Evolutionary conservation across 2,329 filamentous ascomycete genomes (phyloP), one percentile per base, ranked within the genome.

Genomic region (Botryotinia calthae): DNA sequence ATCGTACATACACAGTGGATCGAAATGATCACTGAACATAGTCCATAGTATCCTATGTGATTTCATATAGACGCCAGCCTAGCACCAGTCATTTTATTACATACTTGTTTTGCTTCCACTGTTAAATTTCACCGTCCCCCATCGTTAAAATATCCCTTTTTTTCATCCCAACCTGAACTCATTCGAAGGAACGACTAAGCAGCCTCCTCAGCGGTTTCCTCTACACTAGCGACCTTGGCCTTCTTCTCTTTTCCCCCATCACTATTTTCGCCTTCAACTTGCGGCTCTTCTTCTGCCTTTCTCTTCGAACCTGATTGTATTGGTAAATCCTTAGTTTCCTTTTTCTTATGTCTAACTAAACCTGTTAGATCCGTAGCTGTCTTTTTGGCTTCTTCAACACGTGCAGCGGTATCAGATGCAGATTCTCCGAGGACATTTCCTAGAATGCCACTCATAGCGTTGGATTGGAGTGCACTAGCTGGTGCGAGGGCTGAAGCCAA

Each of bases 261-360:
- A 37, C 62, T 72, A 12, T 5, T 42, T 34, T 71, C 72, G 22
- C 64, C 64, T 2, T 69, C 62, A 25, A 77, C 78, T 46, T 76
- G 75, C 20, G 59, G 73, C 37, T 80, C 80, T 48, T 82, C 82
- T 73, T 84, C 83, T 73, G 84, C 90, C 81, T 90, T 89, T 80
- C 89, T 82, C 79, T 89, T 88, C 65, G 82, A 82, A 22, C 59
- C 68, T 25, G 68, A 84, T 87, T 71, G 82, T 82, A 71, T 84
- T 85, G 7, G 82, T 80, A 42, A 78, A 42, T 78, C 76, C 70
- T 79, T 77, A 31, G 78, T 74, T 62, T 79, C 74, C 73, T 82
- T 80, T 82, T 89, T 89, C 83, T 91, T 95, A 79, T 85, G 84
- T 79, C 91, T 89, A 61, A 95, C 90, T 63, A 95, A 84, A n/a